Evolutionary conservation across 306 rosid genomes (phyloP).

Genomic region (Oxytropis ochrocephala): DNA sequence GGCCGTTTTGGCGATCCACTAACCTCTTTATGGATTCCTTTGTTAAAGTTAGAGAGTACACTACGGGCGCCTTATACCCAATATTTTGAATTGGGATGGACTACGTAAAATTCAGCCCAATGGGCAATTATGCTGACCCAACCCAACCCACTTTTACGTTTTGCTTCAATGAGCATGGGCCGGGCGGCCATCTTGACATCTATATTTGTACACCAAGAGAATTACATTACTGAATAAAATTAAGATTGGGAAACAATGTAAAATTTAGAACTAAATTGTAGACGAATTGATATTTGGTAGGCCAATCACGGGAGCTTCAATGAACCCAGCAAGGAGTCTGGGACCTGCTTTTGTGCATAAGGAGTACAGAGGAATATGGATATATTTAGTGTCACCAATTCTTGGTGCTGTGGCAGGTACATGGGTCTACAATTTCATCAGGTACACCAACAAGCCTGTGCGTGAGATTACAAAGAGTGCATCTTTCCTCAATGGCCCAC

Average conservation of each 20-base stretch:
- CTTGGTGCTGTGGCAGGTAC: slow-evolving; percentile 60
- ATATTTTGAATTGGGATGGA: too few species aligned
- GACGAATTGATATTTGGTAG: slow-evolving; percentile 17
- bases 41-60: too few species aligned
- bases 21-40: too few species aligned
- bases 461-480: slow-evolving; percentile 49
- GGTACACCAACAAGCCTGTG: slow-evolving; percentile 57
- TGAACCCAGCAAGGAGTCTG: slow-evolving; percentile 84
- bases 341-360: slow-evolving; percentile 54
- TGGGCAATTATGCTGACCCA: too few species aligned
- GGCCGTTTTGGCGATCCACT: too few species aligned
- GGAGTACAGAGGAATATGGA: slow-evolving; percentile 46
- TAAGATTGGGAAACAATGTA: background rate
- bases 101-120: too few species aligned
- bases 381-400: slow-evolving; percentile 37
- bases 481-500: slow-evolving; percentile 42
- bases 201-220: too few species aligned
- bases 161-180: too few species aligned
- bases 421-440: slow-evolving; percentile 46
- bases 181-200: too few species aligned
- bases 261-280: background rate
- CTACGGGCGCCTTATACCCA: too few species aligned
- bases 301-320: slow-evolving; percentile 74
- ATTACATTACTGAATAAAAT: background rate
- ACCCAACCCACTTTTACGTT: too few species aligned